Evolutionary conservation across 1,139 yeast species (phyloP), one percentile per base, ranked within the genome.

Genomic region (Candida glucosophila): DNA sequence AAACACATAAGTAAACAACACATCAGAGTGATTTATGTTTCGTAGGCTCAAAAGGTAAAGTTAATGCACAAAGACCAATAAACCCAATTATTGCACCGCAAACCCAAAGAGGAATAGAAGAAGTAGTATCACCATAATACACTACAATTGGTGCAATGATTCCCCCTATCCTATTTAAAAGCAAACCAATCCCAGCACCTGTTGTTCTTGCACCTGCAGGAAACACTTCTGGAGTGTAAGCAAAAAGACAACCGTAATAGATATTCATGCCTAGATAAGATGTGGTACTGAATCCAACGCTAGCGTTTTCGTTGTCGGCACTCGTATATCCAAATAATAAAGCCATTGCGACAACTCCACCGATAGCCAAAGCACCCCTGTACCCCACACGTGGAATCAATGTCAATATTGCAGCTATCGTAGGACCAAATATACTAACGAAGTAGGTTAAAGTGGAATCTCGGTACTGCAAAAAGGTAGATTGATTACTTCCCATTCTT

Each of bases 201-300:
- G 62, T 55, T 12, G 52, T 56, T 35, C 63, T 41, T 3, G 55
- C 57, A n/a, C 45, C 36, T 3, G 58, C 39, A 2, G 61, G 61
- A 43, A 56, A 41, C 14, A 52, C 54, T 32, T 54, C 61, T 1
- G 60, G 61, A 5, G 59, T 40, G 31, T 50, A 55, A 9, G 57
- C 59, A 29, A 47, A 56, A 17, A 56, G 40, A 21, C 52, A 47
- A 4, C 54, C 55, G 26, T 49, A 56, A 34, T 56, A 56, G 23
- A 56, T 49, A 34, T 55, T 52, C 17, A 55, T 37, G 20, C 45
- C 44, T 25, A 45, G 39, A 28, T 48, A 56, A 10, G 53, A 49
- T 15, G 49, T 40, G 4, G 60, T 44, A 8, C 56, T 36, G 22
- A 56, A 41, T 2, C 48, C 61, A 14, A 54, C 51, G 31, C 52